A percentile compares a stretch with the other conserved stretches of the same genome.
phyloP scores from a whole-genome alignment of 1,139 yeast species.

The Blastobotrys elegans region DNA sequence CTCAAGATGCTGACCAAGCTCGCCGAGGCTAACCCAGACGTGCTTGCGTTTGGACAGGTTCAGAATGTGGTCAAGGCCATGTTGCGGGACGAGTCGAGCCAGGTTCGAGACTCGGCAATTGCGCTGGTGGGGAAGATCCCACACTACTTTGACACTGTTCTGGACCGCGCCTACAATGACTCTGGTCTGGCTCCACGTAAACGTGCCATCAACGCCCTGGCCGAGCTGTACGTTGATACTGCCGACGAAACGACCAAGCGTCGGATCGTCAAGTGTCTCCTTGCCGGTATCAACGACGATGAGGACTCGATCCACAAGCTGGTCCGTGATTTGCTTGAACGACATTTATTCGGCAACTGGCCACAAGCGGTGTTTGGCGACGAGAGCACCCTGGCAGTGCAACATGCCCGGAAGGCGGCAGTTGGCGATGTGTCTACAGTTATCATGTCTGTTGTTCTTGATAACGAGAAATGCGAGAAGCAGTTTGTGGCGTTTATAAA shows the following conservation, averaged over 20 bases:
- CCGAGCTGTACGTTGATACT: slow-evolving; percentile 1
- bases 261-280: slow-evolving; percentile 8
- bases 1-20: slow-evolving; percentile 12
- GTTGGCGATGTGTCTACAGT: slow-evolving; percentile 1
- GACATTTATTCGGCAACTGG: slow-evolving; percentile 10
- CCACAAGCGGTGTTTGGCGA: slow-evolving; percentile 7
- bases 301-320: slow-evolving; percentile 12
- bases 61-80: slow-evolving; percentile 7
- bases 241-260: not conserved
- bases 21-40: slow-evolving; percentile 11
- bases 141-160: slow-evolving; percentile 8
- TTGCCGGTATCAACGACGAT: slow-evolving; percentile 12
- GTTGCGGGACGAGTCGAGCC: slow-evolving; percentile 12
- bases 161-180: slow-evolving; percentile 10
- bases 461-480: slow-evolving; percentile 1
- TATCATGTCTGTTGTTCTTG: slow-evolving; percentile 3
- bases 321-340: slow-evolving; percentile 5
- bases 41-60: slow-evolving; percentile 11
- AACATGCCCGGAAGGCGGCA: slow-evolving; percentile 1
- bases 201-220: slow-evolving; percentile 7
- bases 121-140: slow-evolving; percentile 6
- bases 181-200: slow-evolving; percentile 12
- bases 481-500: slow-evolving; percentile 2
- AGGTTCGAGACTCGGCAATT: slow-evolving; percentile 12
- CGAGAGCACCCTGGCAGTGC: slow-evolving; percentile 4